A percentile compares a stretch with the other conserved stretches of the same genome.
phyloP scores from a whole-genome alignment of 2,329 filamentous ascomycete species.

The Hypoxylon sp. region DNA sequence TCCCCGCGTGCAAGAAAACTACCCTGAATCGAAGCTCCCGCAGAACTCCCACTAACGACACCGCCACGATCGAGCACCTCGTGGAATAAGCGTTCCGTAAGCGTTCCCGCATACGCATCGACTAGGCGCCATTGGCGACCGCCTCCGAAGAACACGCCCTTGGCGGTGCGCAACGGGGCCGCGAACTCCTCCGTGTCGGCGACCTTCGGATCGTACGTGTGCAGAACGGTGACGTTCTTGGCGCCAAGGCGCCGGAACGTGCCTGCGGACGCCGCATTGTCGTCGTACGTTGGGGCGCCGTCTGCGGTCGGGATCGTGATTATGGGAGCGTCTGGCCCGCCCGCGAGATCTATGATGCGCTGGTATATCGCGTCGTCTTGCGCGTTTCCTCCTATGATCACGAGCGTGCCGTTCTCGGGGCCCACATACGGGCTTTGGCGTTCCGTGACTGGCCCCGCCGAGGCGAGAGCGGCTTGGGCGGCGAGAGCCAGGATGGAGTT shows the following conservation, averaged over 20 bases:
- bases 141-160: conserved; percentile 54
- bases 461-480: conserved; percentile 33
- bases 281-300: conserved; percentile 50
- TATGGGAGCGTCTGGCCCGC: conserved; percentile 49
- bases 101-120: conserved; percentile 55
- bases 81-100: conserved; percentile 50
- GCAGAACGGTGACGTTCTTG: conserved; percentile 52
- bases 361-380: conserved; percentile 54
- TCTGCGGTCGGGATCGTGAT: conserved; percentile 54
- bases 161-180: conserved; percentile 47
- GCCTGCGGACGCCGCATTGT: conserved; percentile 48
- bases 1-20: conserved; percentile 55
- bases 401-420: conserved; percentile 52
- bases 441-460: conserved; percentile 29
- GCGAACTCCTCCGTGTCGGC: conserved; percentile 55
- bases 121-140: conserved; percentile 55
- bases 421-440: conserved; percentile 46
- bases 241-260: conserved; percentile 52
- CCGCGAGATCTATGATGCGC: conserved; percentile 52
- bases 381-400: conserved; percentile 53
- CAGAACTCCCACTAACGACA: conserved; percentile 52
- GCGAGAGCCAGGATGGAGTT: conserved; percentile 33
- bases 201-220: conserved; percentile 53
- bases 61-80: conserved; percentile 52
- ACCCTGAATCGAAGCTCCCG: conserved; percentile 54